Percentiles rank a stretch among this genome's conserved stretches.
These are phyloP conservation scores for Salix arbutifolia DNA, from an alignment of 345 rosid genomes.

Conservation along the genomic window DNA sequence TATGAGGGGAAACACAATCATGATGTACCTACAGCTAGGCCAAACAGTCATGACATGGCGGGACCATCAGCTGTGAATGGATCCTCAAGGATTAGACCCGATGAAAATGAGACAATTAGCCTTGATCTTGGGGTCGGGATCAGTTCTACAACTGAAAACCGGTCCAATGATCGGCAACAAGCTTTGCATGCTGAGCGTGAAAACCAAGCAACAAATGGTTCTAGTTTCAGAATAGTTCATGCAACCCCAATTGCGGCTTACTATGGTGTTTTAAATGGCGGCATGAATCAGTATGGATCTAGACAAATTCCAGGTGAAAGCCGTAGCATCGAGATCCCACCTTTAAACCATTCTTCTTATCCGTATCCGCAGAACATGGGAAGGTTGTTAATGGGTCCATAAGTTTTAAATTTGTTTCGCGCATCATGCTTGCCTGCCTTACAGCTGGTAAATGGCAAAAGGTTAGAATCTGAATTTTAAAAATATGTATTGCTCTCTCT, in stretches of 20 bases:
- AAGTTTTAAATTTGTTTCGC: conserved; percentile 14
- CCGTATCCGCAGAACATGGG: conserved; percentile 69
- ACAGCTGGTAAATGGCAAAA: conserved; percentile 14
- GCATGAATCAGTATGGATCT: conserved; percentile 45
- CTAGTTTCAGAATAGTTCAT: conserved; percentile 51
- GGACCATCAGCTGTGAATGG: conserved; percentile 41
- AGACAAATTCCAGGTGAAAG: conserved; percentile 51
- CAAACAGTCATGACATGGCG: conserved; percentile 55
- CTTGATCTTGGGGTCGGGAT: conserved; percentile 96
- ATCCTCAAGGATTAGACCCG: conserved; percentile 47
- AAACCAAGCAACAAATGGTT: conserved; percentile 34
- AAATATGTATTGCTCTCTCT: conserved; percentile 9
- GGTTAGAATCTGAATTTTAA: conserved; percentile 18
- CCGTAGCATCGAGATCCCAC: conserved; percentile 41
- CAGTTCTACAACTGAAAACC: conserved; percentile 44
- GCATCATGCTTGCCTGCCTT: conserved; percentile 3
- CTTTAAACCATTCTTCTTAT: conserved; percentile 56
- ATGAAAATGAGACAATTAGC: conserved; percentile 66
- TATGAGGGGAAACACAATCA: conserved; percentile 98
- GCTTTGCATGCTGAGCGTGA: conserved; percentile 39
- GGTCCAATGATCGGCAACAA: conserved; percentile 42
- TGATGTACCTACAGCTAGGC: conserved; percentile 77
- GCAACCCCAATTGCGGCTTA: conserved; percentile 43
- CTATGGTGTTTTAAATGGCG: conserved; percentile 53
- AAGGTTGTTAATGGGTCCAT: conserved; percentile 78